Conservation (phyloP, 2,329 filamentous ascomycete species). For the Rhinocladiella mackenziei region DNA sequence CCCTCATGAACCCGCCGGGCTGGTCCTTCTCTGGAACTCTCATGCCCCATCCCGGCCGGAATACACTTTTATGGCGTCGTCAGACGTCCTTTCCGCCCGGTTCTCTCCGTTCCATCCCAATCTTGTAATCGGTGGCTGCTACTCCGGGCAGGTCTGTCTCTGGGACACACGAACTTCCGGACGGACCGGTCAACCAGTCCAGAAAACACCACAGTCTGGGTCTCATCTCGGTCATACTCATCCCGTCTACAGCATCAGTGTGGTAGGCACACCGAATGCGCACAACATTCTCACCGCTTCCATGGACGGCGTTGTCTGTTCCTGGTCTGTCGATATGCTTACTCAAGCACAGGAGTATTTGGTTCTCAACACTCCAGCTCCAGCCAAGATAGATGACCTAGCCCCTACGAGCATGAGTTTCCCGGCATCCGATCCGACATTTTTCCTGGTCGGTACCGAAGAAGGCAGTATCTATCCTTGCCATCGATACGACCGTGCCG, state of each 20-base stretch:
- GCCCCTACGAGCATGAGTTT: conserved; percentile 93
- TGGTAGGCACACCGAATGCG: conserved; percentile 96
- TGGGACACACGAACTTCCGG: conserved; percentile 93
- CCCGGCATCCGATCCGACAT: conserved; percentile 90
- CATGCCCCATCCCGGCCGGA: conserved; percentile 92
- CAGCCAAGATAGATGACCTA: conserved; percentile 88
- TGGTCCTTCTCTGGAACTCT: conserved; percentile 95
- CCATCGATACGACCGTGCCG: conserved; percentile 93
- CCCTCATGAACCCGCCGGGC: conserved; percentile 85
- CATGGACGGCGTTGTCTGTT: conserved; percentile 92
- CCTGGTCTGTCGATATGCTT: conserved; percentile 97
- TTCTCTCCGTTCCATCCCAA: conserved; percentile 99
- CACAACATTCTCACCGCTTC: conserved; percentile 98
- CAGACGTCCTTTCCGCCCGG: conserved; percentile 88
- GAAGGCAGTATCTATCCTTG: conserved; percentile 96
- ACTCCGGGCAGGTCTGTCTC: conserved; percentile 90
- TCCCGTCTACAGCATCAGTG: conserved; percentile 90
- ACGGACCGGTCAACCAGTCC: conserved; percentile 65
- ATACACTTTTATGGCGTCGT: conserved; percentile 94
- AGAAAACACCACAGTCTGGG: conserved; percentile 92
- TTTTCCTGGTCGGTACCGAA: conserved; percentile 94
- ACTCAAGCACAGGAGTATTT: conserved; percentile 93
- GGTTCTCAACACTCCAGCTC: conserved; percentile 77
- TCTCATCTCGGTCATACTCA: conserved; percentile 78
- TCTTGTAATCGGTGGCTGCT: conserved; percentile 90